Evolutionary conservation across 305 asterid species (phyloP).

Genomic region (Rubia balearica): DNA sequence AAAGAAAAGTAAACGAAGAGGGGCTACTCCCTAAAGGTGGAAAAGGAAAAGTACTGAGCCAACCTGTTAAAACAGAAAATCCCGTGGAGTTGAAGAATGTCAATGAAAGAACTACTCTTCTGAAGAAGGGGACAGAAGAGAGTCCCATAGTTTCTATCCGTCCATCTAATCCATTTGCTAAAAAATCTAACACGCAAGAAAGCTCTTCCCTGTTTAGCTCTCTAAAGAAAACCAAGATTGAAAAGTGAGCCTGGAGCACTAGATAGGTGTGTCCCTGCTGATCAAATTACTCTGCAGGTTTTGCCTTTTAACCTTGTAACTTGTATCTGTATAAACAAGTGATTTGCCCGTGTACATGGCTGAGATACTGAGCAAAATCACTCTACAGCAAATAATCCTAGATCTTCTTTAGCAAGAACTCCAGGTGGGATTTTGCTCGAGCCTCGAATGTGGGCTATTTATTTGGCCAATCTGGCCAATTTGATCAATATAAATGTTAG

Average conservation of each 20-base stretch:
- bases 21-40: conserved; percentile 32
- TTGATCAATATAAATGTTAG: too few species aligned
- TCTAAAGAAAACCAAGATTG: conserved; percentile 55
- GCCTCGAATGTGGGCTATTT: too few species aligned
- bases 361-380: not conserved
- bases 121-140: conserved; percentile 25
- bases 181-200: conserved; percentile 50
- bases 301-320: not conserved
- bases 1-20: conserved; percentile 30
- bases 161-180: conserved; percentile 86
- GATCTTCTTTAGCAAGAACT: not conserved
- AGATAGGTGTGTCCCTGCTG: not conserved
- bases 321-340: not conserved
- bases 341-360: conserved; percentile 4
- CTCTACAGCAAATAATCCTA: not conserved
- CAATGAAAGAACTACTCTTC: conserved; percentile 6
- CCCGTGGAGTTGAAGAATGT: conserved; percentile 26
- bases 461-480: too few species aligned
- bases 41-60: conserved; percentile 27
- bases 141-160: conserved; percentile 33
- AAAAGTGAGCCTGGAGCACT: conserved; percentile 19
- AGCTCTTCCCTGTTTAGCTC: conserved; percentile 56
- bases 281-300: conserved; percentile 1
- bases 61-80: conserved; percentile 25
- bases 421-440: too few species aligned